Evolutionary conservation across 148 eudicot genomes (phyloP).

Genomic region (Camellia lanceoleosa): DNA sequence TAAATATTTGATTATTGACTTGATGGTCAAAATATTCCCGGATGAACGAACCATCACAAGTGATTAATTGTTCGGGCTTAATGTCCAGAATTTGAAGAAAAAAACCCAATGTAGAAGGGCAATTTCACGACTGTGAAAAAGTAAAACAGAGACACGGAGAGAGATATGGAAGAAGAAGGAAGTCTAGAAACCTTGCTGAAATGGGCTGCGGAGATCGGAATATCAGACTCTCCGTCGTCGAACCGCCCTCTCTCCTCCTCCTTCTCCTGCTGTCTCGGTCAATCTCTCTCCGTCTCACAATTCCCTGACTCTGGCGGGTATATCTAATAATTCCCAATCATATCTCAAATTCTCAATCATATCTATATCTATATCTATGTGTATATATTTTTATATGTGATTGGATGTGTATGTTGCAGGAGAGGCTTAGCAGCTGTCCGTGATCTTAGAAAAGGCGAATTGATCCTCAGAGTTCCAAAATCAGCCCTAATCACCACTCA

Average conservation of each 20-base stretch:
- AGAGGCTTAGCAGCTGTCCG: slow-evolving; percentile 86
- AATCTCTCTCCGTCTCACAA: slow-evolving; percentile 51
- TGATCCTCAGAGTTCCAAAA: slow-evolving; percentile 79
- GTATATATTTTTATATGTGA: not conserved
- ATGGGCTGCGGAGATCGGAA: slow-evolving; percentile 65
- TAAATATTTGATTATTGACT: too few species aligned
- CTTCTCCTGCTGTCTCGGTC: slow-evolving; percentile 48
- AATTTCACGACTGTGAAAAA: too few species aligned
- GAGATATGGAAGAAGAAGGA: slow-evolving; percentile 24
- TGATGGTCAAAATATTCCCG: too few species aligned
- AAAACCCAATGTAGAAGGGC: too few species aligned
- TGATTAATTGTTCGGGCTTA: too few species aligned
- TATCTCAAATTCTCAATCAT: too few species aligned
- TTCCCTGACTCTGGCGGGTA: slow-evolving; percentile 82
- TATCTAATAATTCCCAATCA: not conserved
- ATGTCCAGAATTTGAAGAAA: not conserved
- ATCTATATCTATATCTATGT: not conserved
- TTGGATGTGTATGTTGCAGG: slow-evolving; percentile 34
- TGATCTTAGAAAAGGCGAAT: slow-evolving; percentile 70
- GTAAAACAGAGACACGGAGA: not conserved
- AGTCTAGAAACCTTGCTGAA: slow-evolving; percentile 45
- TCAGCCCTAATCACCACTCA: slow-evolving; percentile 57
- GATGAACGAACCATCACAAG: too few species aligned
- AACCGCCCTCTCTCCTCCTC: too few species aligned
- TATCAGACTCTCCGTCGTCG: slow-evolving; percentile 48